Evolutionary conservation across 495 filamentous ascomycete genomes (phyloP), one percentile per base, ranked within the genome.

Genomic region (Astrocystis sublimbata): DNA sequence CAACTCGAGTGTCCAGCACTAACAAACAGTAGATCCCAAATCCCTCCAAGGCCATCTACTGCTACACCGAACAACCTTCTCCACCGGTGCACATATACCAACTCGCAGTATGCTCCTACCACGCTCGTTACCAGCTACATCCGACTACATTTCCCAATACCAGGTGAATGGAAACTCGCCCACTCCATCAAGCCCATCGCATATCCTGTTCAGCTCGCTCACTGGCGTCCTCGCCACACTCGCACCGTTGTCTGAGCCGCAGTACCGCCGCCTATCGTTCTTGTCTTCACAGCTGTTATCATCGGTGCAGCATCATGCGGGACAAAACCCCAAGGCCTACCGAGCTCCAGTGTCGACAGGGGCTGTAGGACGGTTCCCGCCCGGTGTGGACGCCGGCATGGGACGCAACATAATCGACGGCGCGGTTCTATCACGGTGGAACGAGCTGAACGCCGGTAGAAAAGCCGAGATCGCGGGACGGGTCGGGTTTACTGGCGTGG

Each of bases 41-140:
- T 93, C 93, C 17, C 87, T 96, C 24, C 88, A 91, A 60, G 96
- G 96, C 63, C 89, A 92, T 65, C 84, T 90, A 54, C 85, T 98
- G 36, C 85, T 98, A 42, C 91, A 89, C 76, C 86, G 88, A 42
- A 89, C 90, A 46, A 89, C 91, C 64, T 97, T 98, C 80, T 76
- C 77, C 55, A 88, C 96, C 60, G 88, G 88, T 6, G 92, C 91
- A 45, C 88, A 94, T 70, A 84, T 88, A 65, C 82, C 89, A 4
- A 86, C 87, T 13, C 85, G 81, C 42, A 83, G 93, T 60, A 88
- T 87, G 9, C 85, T 96, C 49, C 82, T 98, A 46, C 91, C 91
- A 1, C 85, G 86, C 12, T 83, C 84, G 9, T 68, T 80, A 13
- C 73, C 83, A 15, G 36, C 76, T 0, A 62, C 78, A 51, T 65